Conservation (phyloP, 345 rosid species). For the Chamaenerion angustifolium region DNA sequence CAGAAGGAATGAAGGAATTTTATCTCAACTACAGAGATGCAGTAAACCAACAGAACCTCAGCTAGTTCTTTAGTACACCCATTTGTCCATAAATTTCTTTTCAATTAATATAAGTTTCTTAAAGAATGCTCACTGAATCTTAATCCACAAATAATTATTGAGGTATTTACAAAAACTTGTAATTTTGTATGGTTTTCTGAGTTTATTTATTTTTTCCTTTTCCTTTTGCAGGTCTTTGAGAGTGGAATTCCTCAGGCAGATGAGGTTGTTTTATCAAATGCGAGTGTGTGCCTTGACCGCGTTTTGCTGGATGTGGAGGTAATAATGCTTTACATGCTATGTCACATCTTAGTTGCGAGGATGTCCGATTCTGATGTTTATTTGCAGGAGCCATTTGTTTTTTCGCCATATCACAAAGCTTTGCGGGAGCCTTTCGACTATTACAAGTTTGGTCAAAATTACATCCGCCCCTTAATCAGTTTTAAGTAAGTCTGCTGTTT, state of each 20-base stretch:
- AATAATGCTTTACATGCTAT: conserved; percentile 3
- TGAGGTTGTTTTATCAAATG: conserved; percentile 60
- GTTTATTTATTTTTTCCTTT: neutral
- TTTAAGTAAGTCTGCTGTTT: conserved; percentile 48
- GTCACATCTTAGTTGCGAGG: neutral
- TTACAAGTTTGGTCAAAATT: conserved; percentile 84
- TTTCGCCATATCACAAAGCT: conserved; percentile 74
- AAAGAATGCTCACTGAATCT: too few relatives aligned
- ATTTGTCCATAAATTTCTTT: conserved; percentile 1
- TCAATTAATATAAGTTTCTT: too few relatives aligned
- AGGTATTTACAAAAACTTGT: too few relatives aligned
- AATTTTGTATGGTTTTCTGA: too few relatives aligned
- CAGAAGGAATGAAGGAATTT: conserved; percentile 70
- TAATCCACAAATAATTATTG: too few relatives aligned
- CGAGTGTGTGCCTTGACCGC: conserved; percentile 68
- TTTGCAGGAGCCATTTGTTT: conserved; percentile 66
- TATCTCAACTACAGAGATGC: conserved; percentile 84
- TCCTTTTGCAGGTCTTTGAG: conserved; percentile 43
- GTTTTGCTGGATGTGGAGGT: conserved; percentile 82
- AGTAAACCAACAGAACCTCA: conserved; percentile 32
- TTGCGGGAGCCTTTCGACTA: conserved; percentile 88
- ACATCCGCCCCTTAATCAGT: conserved; percentile 71
- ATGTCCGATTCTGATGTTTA: neutral
- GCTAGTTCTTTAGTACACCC: conserved; percentile 13
- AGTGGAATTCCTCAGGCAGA: conserved; percentile 51